Conservation (phyloP, 1,284 basidiomycete species). For the Schizopora paradoxa region DNA sequence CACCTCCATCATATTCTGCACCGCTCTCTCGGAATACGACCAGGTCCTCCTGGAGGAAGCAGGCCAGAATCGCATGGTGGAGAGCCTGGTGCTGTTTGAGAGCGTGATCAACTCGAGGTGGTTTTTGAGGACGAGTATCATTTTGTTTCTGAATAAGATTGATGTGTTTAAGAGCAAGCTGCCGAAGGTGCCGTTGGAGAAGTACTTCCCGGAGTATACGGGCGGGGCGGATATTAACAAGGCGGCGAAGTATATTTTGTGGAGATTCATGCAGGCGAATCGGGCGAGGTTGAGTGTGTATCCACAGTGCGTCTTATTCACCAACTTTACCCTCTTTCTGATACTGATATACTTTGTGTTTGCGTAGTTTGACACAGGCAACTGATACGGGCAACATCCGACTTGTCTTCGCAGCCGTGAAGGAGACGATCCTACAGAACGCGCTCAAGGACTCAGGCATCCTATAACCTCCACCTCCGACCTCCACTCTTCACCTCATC, state of each 20-base stretch:
- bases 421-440: conserved; percentile 95
- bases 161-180: conserved; percentile 94
- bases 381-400: conserved; percentile 81
- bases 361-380: conserved; percentile 68
- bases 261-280: conserved; percentile 96
- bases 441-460: conserved; percentile 82
- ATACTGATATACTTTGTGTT: conserved; percentile 7
- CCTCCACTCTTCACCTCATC: not conserved
- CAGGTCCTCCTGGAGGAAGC: conserved; percentile 18
- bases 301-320: conserved; percentile 67
- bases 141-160: conserved; percentile 93
- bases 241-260: conserved; percentile 95
- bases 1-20: conserved; percentile 50
- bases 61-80: conserved; percentile 89
- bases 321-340: conserved; percentile 9
- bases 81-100: conserved; percentile 91
- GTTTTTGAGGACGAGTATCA: conserved; percentile 92
- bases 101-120: conserved; percentile 96
- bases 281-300: conserved; percentile 84
- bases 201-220: conserved; percentile 93
- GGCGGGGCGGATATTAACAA: conserved; percentile 95
- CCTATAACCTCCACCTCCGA: conserved; percentile 32
- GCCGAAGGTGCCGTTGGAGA: conserved; percentile 82
- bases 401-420: conserved; percentile 93
- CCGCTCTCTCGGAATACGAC: conserved; percentile 63